phyloP scores from a whole-genome alignment of 2,329 filamentous ascomycete species.

The Dendrostoma leiphaemia region DNA sequence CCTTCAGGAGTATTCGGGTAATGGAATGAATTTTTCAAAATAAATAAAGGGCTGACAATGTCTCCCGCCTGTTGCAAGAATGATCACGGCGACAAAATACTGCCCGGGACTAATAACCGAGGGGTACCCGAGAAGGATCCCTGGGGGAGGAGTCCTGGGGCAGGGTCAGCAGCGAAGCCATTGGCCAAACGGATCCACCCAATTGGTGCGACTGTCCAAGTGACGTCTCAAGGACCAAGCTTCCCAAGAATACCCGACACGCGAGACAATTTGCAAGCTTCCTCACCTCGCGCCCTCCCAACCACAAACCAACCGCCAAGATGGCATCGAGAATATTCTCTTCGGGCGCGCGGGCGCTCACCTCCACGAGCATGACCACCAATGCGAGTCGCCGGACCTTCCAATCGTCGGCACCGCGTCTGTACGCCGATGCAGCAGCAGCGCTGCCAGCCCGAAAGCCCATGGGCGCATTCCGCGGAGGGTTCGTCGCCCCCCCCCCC shows the following conservation, averaged over 20 bases:
- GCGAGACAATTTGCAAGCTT: not conserved
- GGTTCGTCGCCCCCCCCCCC: constrained; percentile 40
- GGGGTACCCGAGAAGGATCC: too few species aligned
- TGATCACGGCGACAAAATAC: too few species aligned
- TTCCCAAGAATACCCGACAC: not conserved
- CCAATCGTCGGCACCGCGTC: constrained; percentile 46
- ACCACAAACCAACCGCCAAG: constrained; percentile 21
- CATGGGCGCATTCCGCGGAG: constrained; percentile 60
- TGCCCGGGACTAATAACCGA: too few species aligned
- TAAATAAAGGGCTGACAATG: too few species aligned
- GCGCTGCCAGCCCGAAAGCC: constrained; percentile 57
- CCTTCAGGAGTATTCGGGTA: constrained; percentile 11
- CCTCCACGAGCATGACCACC: constrained; percentile 27
- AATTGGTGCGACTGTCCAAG: not conserved
- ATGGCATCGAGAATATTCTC: constrained; percentile 49
- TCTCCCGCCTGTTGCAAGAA: too few species aligned
- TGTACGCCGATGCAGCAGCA: constrained; percentile 39
- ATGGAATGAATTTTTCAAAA: constrained; percentile 8
- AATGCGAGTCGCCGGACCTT: constrained; percentile 40
- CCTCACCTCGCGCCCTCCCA: not conserved
- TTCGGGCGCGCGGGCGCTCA: constrained; percentile 35
- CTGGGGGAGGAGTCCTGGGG: not conserved
- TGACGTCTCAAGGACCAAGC: constrained; percentile 11
- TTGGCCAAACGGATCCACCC: constrained; percentile 7
- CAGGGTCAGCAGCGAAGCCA: constrained; percentile 3